A percentile compares a stretch with the other conserved stretches of the same genome.
Evolutionary conservation across 352 stramenopile species (phyloP).

Genomic region (Phytophthora macrochlamydospora): DNA sequence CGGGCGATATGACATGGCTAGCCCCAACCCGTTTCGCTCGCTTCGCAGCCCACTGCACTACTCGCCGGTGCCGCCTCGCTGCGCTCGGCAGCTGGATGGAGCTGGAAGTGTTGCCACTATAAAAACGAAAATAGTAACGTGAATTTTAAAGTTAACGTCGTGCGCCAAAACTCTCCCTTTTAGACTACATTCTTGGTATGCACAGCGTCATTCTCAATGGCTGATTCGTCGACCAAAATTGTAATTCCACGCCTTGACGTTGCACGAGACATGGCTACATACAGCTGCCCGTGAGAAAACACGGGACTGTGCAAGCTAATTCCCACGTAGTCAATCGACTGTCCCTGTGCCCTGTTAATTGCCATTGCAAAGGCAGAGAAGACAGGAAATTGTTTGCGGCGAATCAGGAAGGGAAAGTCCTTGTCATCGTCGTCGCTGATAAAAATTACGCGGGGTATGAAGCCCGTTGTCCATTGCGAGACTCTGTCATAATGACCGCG

Average conservation of each 20-base stretch:
- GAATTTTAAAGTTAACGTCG: neutral
- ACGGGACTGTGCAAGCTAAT: slow-evolving; percentile 2
- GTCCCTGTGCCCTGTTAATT: slow-evolving; percentile 20
- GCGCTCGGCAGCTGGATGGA: neutral
- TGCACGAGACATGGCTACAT: slow-evolving; percentile 5
- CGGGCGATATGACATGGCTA: neutral
- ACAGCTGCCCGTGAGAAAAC: slow-evolving; percentile 11
- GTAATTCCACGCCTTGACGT: slow-evolving; percentile 11
- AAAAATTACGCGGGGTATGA: slow-evolving; percentile 25
- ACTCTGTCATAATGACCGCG: slow-evolving; percentile 23
- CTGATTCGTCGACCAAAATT: slow-evolving; percentile 1
- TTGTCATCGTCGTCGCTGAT: slow-evolving; percentile 19
- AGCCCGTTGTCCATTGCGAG: slow-evolving; percentile 6
- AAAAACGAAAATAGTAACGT: neutral
- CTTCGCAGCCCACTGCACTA: neutral
- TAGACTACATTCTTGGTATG: slow-evolving; percentile 13
- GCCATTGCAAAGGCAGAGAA: slow-evolving; percentile 17
- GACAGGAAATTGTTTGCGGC: slow-evolving; percentile 17
- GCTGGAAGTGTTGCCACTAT: neutral
- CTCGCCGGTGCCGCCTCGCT: neutral
- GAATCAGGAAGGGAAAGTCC: slow-evolving; percentile 29
- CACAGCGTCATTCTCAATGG: neutral
- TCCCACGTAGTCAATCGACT: slow-evolving; percentile 5
- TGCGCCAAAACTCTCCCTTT: slow-evolving; percentile 8
- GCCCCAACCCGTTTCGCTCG: neutral